A percentile compares a stretch with the other conserved stretches of the same genome.
These are phyloP conservation scores for Pseudocercospora fijiensis DNA, from an alignment of 2,329 filamentous ascomycete genomes.

Conservation along the genomic window DNA sequence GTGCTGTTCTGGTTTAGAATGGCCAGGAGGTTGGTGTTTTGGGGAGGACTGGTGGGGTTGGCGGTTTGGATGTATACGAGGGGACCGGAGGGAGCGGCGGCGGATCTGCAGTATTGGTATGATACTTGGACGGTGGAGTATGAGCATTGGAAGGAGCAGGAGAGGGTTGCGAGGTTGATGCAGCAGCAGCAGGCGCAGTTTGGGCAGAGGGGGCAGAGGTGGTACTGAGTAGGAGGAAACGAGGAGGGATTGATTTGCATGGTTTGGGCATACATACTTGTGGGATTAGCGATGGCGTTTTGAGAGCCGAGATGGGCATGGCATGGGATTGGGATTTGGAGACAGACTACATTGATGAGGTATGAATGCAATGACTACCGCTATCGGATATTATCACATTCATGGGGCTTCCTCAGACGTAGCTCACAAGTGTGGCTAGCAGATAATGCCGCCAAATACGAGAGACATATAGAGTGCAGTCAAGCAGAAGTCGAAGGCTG, in stretches of 20 bases:
- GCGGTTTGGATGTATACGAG: constrained; percentile 59
- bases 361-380: not conserved
- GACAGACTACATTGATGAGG: not conserved
- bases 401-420: not conserved
- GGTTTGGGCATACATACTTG: not conserved
- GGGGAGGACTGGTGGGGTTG: constrained; percentile 57
- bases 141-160: constrained; percentile 40
- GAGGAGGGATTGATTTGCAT: not conserved
- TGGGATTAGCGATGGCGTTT: not conserved
- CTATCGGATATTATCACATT: not conserved
- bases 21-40: constrained; percentile 62
- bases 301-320: not conserved
- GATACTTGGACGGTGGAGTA: constrained; percentile 43
- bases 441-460: too few relatives aligned
- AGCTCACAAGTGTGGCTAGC: too few relatives aligned
- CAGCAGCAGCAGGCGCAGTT: constrained; percentile 24
- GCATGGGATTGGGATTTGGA: not conserved
- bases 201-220: constrained; percentile 35
- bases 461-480: not conserved
- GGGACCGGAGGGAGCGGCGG: constrained; percentile 62
- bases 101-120: constrained; percentile 53
- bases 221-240: constrained; percentile 20
- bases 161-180: constrained; percentile 29
- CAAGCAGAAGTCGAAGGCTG: not conserved
- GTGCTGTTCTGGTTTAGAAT: constrained; percentile 77